phyloP scores from a whole-genome alignment of 2,329 filamentous ascomycete genomes.

The Curvularia eragrostidis region DNA sequence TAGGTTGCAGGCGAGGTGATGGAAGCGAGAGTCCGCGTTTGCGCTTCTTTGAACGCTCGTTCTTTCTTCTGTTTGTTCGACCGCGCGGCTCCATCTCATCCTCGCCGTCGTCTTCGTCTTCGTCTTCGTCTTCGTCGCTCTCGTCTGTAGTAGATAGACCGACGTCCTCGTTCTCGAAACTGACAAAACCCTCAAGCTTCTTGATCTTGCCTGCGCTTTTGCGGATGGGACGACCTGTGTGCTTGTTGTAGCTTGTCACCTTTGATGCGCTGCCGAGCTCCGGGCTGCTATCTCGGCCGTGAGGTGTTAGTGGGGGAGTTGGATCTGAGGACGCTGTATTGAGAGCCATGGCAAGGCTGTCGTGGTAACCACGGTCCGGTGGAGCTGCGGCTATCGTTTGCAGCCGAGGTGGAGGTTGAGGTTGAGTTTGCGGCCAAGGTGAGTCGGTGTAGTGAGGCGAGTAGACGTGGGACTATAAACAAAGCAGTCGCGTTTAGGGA shows the following conservation, averaged over 20 bases:
- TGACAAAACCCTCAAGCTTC: constrained; percentile 49
- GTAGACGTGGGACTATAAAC: constrained; percentile 1
- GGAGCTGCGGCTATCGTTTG: background rate
- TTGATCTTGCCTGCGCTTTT: constrained; percentile 48
- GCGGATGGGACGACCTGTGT: constrained; percentile 54
- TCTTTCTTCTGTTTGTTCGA: constrained; percentile 26
- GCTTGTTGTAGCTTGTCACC: constrained; percentile 46
- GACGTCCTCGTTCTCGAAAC: constrained; percentile 47
- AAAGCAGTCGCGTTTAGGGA: constrained; percentile 1
- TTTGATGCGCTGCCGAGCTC: constrained; percentile 41
- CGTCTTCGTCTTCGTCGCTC: constrained; percentile 35
- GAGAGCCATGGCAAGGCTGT: constrained; percentile 1
- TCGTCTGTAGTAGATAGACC: constrained; percentile 28
- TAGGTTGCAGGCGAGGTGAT: constrained; percentile 44
- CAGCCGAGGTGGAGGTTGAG: constrained; percentile 13
- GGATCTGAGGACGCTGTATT: background rate
- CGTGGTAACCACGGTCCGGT: constrained; percentile 6
- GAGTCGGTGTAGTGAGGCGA: background rate
- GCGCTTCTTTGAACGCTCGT: constrained; percentile 44
- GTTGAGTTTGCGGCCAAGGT: constrained; percentile 8
- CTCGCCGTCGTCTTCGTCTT: constrained; percentile 13
- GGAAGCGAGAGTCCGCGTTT: constrained; percentile 46
- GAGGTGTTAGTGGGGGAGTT: constrained; percentile 4
- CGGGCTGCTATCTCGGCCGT: constrained; percentile 25
- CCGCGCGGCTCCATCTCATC: constrained; percentile 25